Evolutionary conservation across 371 early-diverging fungal species (phyloP), one percentile per base, ranked within the genome.

Genomic region (Mortierella sp.): DNA sequence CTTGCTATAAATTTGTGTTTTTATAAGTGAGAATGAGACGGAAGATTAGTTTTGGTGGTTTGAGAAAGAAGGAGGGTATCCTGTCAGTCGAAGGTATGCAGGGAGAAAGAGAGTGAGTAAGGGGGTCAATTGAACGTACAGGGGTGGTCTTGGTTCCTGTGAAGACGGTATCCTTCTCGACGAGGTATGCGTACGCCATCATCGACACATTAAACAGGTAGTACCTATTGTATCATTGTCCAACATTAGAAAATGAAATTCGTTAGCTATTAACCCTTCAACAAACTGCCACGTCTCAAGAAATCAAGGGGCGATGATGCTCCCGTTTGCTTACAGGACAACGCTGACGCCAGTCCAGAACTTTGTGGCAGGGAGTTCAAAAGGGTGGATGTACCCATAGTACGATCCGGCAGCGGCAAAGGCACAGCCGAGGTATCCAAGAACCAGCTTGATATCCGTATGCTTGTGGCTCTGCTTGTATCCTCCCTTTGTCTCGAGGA

Each of bases 341-440:
- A 86, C 82, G 24, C 80, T 79, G 80, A 86, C 77, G 8, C 21
- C 38, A 6, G 86, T 82, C 82, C 82, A 86, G 57, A 86, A 80
- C 78, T 86, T 86, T 70, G 86, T 80, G 24, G 47, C 77, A 34
- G 82, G 73, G 14, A 79, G 72, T 48, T 86, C 82, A 45, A 86
- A 86, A 24, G 82, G 82, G 72, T 86, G 82, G 28, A 80, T 80
- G 52, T 82, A 86, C 47, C 86, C 86, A 26, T 86, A 82, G 80
- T 86, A 86, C 21, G 86, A 86, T 52, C 86, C 86, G 44, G 86
- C 86, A 68, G 76, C 86, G 70, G 86, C 86, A 70, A 80, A 74
- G 48, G 68, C 68, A 54, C 86, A 86, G 19, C 82, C 82, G 19
- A 82, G 19, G 50, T 86, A 86, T 26, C 86, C 86, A 31, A 86